These are phyloP conservation scores for Pelargonium hybrid DNA, from an alignment of 441 rosid species.

Conservation along the genomic window DNA sequence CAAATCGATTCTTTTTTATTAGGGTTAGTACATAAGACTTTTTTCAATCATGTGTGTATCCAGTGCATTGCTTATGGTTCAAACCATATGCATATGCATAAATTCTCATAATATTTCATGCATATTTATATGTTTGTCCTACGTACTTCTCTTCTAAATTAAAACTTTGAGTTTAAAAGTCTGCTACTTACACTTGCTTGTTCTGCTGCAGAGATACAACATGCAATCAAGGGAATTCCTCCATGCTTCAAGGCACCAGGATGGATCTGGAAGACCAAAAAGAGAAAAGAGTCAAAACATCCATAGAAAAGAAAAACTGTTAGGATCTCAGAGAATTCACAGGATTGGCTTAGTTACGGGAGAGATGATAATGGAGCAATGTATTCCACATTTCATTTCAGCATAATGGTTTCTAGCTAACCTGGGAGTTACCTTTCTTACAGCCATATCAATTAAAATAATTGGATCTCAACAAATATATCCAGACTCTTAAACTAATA, in stretches of 20 bases:
- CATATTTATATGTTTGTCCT: not conserved
- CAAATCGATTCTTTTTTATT: not conserved
- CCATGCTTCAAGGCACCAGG: slow-evolving; percentile 82
- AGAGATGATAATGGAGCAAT: not conserved
- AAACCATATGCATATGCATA: not conserved
- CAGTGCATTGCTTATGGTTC: not conserved
- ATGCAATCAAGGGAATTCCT: slow-evolving; percentile 71
- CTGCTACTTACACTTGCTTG: slow-evolving; percentile 59
- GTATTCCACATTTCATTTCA: too few relatives aligned
- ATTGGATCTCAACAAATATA: not conserved
- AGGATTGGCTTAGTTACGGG: not conserved
- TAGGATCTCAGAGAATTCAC: not conserved
- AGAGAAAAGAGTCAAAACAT: not conserved
- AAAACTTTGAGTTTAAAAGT: not conserved
- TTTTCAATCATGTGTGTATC: not conserved
- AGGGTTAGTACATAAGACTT: not conserved
- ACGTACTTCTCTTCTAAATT: not conserved
- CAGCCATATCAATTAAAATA: too few relatives aligned
- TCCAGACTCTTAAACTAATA: not conserved
- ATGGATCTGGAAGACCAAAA: slow-evolving; percentile 54
- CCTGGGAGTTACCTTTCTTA: too few relatives aligned
- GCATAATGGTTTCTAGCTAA: too few relatives aligned
- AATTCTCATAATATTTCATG: not conserved
- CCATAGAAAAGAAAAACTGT: not conserved
- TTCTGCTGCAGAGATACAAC: slow-evolving; percentile 81